phyloP scores from a whole-genome alignment of 2,329 filamentous ascomycete species.

The Xenoacremonium recifei region DNA sequence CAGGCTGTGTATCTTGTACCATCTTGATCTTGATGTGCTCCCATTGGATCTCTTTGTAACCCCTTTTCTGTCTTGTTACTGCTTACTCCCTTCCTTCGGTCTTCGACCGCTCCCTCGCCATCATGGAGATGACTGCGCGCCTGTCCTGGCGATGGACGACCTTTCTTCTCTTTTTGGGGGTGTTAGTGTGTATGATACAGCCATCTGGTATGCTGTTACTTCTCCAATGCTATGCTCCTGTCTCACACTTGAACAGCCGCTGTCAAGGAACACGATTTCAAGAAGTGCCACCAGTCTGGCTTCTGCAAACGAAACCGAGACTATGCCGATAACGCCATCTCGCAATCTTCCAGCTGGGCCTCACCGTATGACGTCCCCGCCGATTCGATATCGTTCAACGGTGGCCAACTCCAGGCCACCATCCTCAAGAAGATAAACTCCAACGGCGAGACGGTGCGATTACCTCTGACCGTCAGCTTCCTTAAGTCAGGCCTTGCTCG shows the following conservation, averaged over 20 bases:
- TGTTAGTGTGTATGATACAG: slow-evolving; percentile 59
- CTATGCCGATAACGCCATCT: slow-evolving; percentile 74
- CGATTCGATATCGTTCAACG: slow-evolving; percentile 70
- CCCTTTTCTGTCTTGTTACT: slow-evolving; percentile 9
- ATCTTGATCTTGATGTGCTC: slow-evolving; percentile 5
- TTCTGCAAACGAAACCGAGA: slow-evolving; percentile 96
- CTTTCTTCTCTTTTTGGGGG: slow-evolving; percentile 57
- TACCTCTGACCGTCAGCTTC: slow-evolving; percentile 85
- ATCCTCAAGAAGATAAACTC: slow-evolving; percentile 77
- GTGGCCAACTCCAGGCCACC: slow-evolving; percentile 75
- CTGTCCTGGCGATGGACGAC: slow-evolving; percentile 64
- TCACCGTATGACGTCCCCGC: slow-evolving; percentile 78
- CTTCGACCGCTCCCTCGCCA: slow-evolving; percentile 20
- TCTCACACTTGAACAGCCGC: slow-evolving; percentile 51
- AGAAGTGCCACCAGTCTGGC: slow-evolving; percentile 91
- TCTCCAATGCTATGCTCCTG: background rate
- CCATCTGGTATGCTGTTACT: slow-evolving; percentile 58
- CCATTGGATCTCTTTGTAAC: slow-evolving; percentile 1
- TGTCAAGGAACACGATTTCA: slow-evolving; percentile 97
- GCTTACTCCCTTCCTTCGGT: slow-evolving; percentile 7
- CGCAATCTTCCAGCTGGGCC: slow-evolving; percentile 65
- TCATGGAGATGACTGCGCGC: slow-evolving; percentile 51
- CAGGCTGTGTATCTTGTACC: slow-evolving; percentile 7
- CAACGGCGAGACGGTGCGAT: slow-evolving; percentile 63
- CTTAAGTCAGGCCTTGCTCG: slow-evolving; percentile 86